phyloP scores from a whole-genome alignment of 73 alveolate genomes.

The Diophrys sp. region DNA sequence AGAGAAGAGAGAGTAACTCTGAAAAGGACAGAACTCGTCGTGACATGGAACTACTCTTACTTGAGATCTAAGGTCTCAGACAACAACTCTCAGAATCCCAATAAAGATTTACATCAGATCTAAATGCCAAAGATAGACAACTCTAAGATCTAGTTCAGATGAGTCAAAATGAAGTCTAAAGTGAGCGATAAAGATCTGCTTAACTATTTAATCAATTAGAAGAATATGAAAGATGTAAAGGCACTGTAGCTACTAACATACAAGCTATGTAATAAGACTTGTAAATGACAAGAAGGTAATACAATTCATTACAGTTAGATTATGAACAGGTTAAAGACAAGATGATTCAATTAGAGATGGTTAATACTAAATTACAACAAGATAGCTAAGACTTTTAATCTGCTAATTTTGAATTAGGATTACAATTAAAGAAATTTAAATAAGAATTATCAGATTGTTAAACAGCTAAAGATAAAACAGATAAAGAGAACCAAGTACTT shows the following conservation, averaged over 20 bases:
- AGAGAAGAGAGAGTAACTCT: too few species aligned
- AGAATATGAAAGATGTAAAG: background rate
- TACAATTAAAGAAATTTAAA: background rate
- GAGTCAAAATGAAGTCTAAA: background rate
- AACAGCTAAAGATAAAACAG: background rate
- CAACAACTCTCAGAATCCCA: too few species aligned
- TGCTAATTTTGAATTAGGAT: background rate
- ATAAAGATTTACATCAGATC: too few species aligned
- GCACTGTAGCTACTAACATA: background rate
- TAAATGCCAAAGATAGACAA: background rate
- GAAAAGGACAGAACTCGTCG: too few species aligned
- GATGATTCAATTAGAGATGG: background rate
- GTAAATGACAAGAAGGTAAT: background rate
- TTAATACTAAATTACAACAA: background rate
- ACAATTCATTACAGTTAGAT: background rate
- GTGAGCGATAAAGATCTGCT: background rate
- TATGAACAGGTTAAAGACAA: too few species aligned
- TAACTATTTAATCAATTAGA: too few species aligned
- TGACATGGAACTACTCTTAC: too few species aligned
- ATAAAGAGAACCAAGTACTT: background rate
- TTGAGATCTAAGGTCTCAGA: too few species aligned
- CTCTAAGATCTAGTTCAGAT: background rate
- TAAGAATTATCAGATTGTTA: background rate
- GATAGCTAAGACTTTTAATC: background rate
- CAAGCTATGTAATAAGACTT: background rate